phyloP scores from a whole-genome alignment of 768 basidiomycete genomes.

The Russula foetens region DNA sequence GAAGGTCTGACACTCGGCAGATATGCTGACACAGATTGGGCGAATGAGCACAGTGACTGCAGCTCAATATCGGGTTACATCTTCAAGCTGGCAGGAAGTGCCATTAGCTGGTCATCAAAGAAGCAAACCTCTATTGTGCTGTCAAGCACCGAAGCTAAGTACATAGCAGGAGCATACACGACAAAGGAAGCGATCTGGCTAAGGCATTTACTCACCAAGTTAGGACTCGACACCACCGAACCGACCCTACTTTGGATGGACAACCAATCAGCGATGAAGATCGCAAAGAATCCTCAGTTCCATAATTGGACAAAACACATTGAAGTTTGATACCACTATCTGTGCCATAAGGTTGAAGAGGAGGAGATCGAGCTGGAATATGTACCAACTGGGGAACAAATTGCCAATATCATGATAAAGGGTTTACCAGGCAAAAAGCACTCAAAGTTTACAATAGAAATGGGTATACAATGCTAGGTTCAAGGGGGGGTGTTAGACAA shows the following conservation, averaged over 20 bases:
- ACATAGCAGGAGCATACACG: not conserved
- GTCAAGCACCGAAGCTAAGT: not conserved
- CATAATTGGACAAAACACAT: not conserved
- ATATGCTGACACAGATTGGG: not conserved
- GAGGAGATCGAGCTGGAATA: not conserved
- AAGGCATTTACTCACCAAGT: not conserved
- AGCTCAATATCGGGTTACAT: not conserved
- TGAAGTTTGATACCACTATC: not conserved
- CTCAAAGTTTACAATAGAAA: not conserved
- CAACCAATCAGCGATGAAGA: not conserved
- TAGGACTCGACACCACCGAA: no score
- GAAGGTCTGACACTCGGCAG: rapidly evolving
- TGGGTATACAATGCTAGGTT: not conserved
- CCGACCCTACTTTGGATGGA: not conserved
- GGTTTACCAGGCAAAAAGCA: not conserved
- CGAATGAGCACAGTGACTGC: not conserved
- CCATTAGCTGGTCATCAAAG: not conserved
- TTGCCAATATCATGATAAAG: not conserved
- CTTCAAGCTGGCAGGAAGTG: not conserved
- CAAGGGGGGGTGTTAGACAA: not conserved
- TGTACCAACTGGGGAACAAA: not conserved
- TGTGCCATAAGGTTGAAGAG: not conserved
- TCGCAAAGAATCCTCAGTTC: not conserved
- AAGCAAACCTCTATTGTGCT: not conserved
- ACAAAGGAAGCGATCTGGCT: not conserved